phyloP scores from a whole-genome alignment of 2,329 filamentous ascomycete genomes.

The Penicillium crustosum region DNA sequence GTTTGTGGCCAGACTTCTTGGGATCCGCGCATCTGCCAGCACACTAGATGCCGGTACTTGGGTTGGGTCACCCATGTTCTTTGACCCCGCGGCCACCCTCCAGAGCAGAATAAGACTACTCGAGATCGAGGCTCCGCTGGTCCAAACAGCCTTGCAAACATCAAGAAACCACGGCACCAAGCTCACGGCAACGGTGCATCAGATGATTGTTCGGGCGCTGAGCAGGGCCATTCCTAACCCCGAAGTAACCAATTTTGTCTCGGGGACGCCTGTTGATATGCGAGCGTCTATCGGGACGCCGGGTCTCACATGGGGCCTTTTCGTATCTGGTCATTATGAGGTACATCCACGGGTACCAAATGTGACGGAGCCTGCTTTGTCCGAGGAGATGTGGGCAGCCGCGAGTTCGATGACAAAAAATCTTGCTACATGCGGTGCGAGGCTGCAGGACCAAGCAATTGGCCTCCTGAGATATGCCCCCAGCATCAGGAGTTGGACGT shows the following conservation, averaged over 20 bases:
- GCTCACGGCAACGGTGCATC: slow-evolving; percentile 45
- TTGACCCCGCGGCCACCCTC: slow-evolving; percentile 20
- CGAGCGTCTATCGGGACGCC: slow-evolving; percentile 35
- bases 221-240: slow-evolving; percentile 29
- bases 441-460: slow-evolving; percentile 43
- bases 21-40: slow-evolving; percentile 31
- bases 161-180: slow-evolving; percentile 40
- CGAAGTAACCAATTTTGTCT: slow-evolving; percentile 36
- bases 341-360: slow-evolving; percentile 18
- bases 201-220: slow-evolving; percentile 43
- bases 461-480: slow-evolving; percentile 46
- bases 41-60: slow-evolving; percentile 35
- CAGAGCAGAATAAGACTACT: slow-evolving; percentile 36
- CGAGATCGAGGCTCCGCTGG: slow-evolving; percentile 29
- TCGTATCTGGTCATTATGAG: slow-evolving; percentile 32
- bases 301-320: slow-evolving; percentile 40
- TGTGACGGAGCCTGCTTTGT: slow-evolving; percentile 6
- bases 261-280: slow-evolving; percentile 45
- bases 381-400: slow-evolving; percentile 37
- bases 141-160: slow-evolving; percentile 29
- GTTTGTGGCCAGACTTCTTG: slow-evolving; percentile 34
- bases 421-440: slow-evolving; percentile 34
- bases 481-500: slow-evolving; percentile 43
- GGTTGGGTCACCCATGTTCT: slow-evolving; percentile 31
- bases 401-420: slow-evolving; percentile 33